phyloP scores from a whole-genome alignment of 345 rosid genomes.

The Rhizophora mangle region DNA sequence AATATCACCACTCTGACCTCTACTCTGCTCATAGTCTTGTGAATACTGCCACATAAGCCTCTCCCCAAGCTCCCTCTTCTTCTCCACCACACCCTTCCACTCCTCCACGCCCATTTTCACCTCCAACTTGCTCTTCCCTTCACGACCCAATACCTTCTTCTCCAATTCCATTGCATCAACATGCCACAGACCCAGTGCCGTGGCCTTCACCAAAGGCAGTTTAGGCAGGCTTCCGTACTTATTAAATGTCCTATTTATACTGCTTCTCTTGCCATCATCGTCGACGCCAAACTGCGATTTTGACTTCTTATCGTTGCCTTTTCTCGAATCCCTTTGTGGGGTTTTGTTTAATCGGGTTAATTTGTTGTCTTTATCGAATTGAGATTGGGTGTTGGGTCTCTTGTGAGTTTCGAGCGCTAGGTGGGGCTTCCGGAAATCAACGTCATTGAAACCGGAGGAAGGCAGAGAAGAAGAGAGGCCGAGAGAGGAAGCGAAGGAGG shows the following conservation, averaged over 20 bases:
- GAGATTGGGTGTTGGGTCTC: background rate
- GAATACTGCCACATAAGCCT: conserved; percentile 75
- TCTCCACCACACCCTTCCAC: conserved; percentile 50
- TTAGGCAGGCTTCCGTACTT: conserved; percentile 60
- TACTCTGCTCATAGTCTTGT: conserved; percentile 54
- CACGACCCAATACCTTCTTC: conserved; percentile 53
- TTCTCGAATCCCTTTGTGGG: background rate
- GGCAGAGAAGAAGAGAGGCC: conserved; percentile 57
- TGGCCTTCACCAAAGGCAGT: conserved; percentile 72
- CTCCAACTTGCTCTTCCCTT: conserved; percentile 27
- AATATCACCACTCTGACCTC: conserved; percentile 77
- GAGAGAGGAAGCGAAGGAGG: conserved; percentile 74
- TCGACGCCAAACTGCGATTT: conserved; percentile 2
- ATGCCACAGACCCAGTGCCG: conserved; percentile 65
- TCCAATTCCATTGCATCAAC: conserved; percentile 70
- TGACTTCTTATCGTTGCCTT: background rate
- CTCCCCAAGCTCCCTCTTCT: conserved; percentile 77
- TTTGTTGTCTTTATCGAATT: background rate
- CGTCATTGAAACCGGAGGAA: conserved; percentile 65
- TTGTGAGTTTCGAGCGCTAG: conserved; percentile 16
- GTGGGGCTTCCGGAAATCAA: conserved; percentile 61
- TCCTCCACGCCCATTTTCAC: conserved; percentile 44
- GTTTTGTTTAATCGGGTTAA: background rate
- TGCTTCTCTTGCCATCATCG: conserved; percentile 2
- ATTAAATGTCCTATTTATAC: conserved; percentile 25